Percentiles rank a stretch among this genome's conserved stretches.
Evolutionary conservation across 1,139 yeast species (phyloP).

Genomic region (Geotrichum cucujoidarum): DNA sequence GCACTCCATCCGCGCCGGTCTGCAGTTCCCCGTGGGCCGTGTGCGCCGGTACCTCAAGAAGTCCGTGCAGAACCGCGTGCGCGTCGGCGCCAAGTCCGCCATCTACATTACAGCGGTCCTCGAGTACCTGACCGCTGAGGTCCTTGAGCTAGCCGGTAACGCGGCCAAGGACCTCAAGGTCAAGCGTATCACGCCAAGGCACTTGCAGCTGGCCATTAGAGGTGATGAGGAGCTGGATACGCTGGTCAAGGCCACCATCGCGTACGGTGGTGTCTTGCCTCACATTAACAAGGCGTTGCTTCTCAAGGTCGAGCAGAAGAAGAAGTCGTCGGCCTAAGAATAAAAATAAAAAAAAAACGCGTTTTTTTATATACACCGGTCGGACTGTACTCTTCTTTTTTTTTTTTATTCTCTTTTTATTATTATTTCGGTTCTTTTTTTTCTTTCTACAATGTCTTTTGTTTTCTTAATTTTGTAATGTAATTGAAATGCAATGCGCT

Average conservation of each 20-base stretch:
- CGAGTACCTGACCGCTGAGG: conserved; percentile 97
- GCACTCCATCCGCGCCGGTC: conserved; percentile 95
- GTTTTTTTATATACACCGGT: too few relatives aligned
- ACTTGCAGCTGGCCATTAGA: conserved; percentile 95
- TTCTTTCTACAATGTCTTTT: too few relatives aligned
- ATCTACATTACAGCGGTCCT: conserved; percentile 94
- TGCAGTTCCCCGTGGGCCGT: conserved; percentile 98
- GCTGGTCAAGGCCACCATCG: conserved; percentile 93
- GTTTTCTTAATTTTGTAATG: not conserved
- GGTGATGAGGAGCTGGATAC: conserved; percentile 98
- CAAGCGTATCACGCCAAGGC: conserved; percentile 98
- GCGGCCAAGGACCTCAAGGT: conserved; percentile 98
- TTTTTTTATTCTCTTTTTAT: not conserved
- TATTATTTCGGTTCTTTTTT: not conserved
- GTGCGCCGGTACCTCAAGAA: conserved; percentile 91
- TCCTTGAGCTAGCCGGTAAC: conserved; percentile 96
- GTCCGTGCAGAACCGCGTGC: conserved; percentile 85
- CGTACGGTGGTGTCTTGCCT: conserved; percentile 99
- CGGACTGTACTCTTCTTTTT: too few relatives aligned
- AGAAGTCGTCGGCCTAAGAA: too few relatives aligned
- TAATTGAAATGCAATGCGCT: too few relatives aligned
- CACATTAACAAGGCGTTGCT: conserved; percentile 91
- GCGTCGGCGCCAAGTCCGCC: conserved; percentile 98
- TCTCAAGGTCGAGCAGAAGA: conserved; percentile 87
- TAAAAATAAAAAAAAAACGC: too few relatives aligned